Evolutionary conservation across 208 protist species (phyloP), one percentile per base, ranked within the genome.

Genomic region (Leishmania arabica): DNA sequence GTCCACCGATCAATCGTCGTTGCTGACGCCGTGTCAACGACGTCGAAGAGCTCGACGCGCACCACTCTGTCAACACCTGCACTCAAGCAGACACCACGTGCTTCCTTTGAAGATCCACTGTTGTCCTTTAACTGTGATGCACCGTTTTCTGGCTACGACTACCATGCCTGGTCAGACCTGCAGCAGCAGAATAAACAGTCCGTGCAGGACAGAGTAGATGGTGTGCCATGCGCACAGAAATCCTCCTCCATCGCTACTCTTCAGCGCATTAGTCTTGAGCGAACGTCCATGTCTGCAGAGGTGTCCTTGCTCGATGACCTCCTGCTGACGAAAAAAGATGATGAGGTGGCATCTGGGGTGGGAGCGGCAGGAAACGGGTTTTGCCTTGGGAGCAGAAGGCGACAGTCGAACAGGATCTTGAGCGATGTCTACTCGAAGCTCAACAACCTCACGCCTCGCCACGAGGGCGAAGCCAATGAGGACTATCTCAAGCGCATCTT

Each of bases 251-350:
- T 90, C 24, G 82, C 75, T 51, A 71, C 87, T 69, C 73, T 89
- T 65, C 76, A 88, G 60, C 86, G 82, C 49, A 80, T 92, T 75
- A 86, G 86, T 73, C 70, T 80, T 65, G 75, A 83, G 37, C 83
- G 86, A 21, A 1, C 64, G n/a, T 79, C 83, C 19, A 45, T 80
- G n/a, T n/a, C 74, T 45, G n/a, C 74, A 54, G 78, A 82, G 66
- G 40, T 78, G 17, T 62, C 65, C 15, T 65, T 77, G 47, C 42
- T 88, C 5, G 78, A 85, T 34, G 85, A 84, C 70, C 66, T 85
- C 13, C 73, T 45, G 73, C 73, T 54, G 47, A 74, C 53, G 51
- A 76, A 73, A 27, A 34, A 64, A 24, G 47, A 56, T 15, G 76
- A 78, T 34, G 42, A 45, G 53, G 45, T 49, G 71, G 42, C 0